A percentile compares a stretch with the other conserved stretches of the same genome.
These are phyloP conservation scores for Chlorophyllum brunneum DNA, from an alignment of 768 basidiomycete genomes.

Conservation along the genomic window DNA sequence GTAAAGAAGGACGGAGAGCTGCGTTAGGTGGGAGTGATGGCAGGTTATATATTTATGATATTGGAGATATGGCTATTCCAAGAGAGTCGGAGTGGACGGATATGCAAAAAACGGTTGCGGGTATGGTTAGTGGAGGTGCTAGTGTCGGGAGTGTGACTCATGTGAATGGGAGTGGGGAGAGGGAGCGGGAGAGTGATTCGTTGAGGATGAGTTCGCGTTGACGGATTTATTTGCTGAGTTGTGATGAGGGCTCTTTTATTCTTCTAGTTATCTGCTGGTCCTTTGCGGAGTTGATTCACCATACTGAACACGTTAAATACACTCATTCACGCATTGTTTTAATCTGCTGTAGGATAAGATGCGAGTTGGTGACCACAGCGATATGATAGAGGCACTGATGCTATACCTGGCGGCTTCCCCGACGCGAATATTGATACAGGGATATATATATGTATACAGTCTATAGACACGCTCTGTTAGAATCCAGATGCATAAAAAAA, in stretches of 20 bases:
- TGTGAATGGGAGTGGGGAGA: slow-evolving; percentile 35
- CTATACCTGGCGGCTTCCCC: too few species aligned
- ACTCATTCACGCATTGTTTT: too few species aligned
- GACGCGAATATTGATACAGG: too few species aligned
- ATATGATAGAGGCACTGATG: too few species aligned
- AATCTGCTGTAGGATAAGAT: too few species aligned
- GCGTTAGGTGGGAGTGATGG: slow-evolving; percentile 93
- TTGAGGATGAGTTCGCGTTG: slow-evolving; percentile 29
- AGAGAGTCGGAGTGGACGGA: slow-evolving; percentile 93
- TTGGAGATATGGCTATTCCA: slow-evolving; percentile 87
- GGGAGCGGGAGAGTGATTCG: slow-evolving; percentile 25
- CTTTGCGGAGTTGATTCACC: neutral
- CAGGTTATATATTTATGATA: slow-evolving; percentile 88
- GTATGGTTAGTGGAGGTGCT: slow-evolving; percentile 52
- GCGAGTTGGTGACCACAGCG: too few species aligned
- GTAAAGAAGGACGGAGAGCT: slow-evolving; percentile 85
- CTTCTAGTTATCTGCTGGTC: neutral
- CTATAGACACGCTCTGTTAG: too few species aligned
- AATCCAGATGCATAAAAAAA: too few species aligned
- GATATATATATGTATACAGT: too few species aligned
- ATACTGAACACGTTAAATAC: too few species aligned
- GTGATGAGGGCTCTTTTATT: neutral
- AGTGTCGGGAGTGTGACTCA: slow-evolving; percentile 22
- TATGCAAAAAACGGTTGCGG: slow-evolving; percentile 80
- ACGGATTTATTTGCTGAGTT: neutral